These are phyloP conservation scores for Amylostereum areolatum DNA, from an alignment of 1,284 basidiomycete genomes.

Conservation along the genomic window DNA sequence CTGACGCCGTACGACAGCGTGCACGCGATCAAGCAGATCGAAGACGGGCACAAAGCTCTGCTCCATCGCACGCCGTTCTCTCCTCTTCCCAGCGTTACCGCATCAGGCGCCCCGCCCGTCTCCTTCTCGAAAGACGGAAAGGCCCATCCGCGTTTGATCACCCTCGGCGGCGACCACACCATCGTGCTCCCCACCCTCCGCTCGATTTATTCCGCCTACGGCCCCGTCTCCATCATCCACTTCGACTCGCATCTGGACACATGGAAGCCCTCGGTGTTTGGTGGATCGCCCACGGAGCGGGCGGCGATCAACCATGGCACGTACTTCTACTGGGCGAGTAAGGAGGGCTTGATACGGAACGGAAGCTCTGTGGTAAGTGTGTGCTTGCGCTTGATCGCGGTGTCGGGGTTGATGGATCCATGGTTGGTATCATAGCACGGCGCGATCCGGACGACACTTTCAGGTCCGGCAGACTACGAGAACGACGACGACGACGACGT, in stretches of 20 bases:
- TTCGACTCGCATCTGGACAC: slow-evolving; percentile 74
- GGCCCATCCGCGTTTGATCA: slow-evolving; percentile 62
- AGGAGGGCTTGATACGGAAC: slow-evolving; percentile 70
- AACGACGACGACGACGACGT: slow-evolving; percentile 30
- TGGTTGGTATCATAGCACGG: slow-evolving; percentile 55
- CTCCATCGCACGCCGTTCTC: slow-evolving; percentile 56
- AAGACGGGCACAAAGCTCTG: slow-evolving; percentile 57
- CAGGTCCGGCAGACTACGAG: slow-evolving; percentile 62
- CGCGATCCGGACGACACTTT: slow-evolving; percentile 71
- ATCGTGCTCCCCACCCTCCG: slow-evolving; percentile 63
- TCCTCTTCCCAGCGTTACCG: slow-evolving; percentile 51
- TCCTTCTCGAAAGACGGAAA: slow-evolving; percentile 57
- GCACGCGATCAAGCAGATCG: slow-evolving; percentile 68
- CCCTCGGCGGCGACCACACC: slow-evolving; percentile 76
- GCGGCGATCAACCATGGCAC: slow-evolving; percentile 72
- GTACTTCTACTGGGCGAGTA: slow-evolving; percentile 74
- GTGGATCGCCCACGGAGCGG: slow-evolving; percentile 59
- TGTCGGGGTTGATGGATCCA: neutral
- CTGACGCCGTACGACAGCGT: slow-evolving; percentile 65
- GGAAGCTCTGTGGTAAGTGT: slow-evolving; percentile 79
- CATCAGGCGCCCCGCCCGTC: slow-evolving; percentile 48
- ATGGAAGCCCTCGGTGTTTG: slow-evolving; percentile 69
- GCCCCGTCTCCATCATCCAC: slow-evolving; percentile 71
- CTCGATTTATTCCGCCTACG: slow-evolving; percentile 64
- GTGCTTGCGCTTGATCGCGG: slow-evolving; percentile 2